phyloP scores from a whole-genome alignment of 2,329 filamentous ascomycete species.

The Pezicula radicicola region DNA sequence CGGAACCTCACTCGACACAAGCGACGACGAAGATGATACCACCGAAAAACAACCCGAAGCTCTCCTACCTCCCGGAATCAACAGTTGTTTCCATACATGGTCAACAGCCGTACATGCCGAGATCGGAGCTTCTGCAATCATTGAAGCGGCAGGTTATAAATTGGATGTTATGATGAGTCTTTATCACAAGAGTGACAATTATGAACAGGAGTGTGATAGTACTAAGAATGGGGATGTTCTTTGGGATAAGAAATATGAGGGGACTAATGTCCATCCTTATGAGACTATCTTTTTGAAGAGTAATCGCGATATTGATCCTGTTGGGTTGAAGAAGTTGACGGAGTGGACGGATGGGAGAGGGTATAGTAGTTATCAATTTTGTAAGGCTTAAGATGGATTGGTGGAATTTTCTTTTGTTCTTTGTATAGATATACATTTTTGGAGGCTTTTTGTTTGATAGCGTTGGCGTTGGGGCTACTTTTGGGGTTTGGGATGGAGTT shows the following conservation, averaged over 20 bases:
- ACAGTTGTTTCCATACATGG: slow-evolving; percentile 19
- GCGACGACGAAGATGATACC: not conserved
- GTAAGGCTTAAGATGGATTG: slow-evolving; percentile 5
- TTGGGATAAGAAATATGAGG: slow-evolving; percentile 20
- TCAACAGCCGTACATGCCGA: slow-evolving; percentile 19
- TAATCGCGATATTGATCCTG: slow-evolving; percentile 18
- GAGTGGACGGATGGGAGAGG: slow-evolving; percentile 16
- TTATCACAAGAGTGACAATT: slow-evolving; percentile 15
- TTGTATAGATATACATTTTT: not conserved
- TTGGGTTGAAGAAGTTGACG: slow-evolving; percentile 14
- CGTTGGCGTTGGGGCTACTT: not conserved
- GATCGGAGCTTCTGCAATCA: slow-evolving; percentile 15
- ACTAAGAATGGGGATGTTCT: slow-evolving; percentile 17
- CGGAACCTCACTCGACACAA: not conserved
- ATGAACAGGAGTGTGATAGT: slow-evolving; percentile 7
- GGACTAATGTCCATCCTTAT: slow-evolving; percentile 22
- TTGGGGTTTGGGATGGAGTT: not conserved
- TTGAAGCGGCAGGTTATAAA: slow-evolving; percentile 20
- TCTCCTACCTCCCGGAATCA: slow-evolving; percentile 18
- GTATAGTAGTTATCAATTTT: slow-evolving; percentile 25
- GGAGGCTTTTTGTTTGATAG: not conserved
- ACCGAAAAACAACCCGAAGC: not conserved
- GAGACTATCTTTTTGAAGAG: slow-evolving; percentile 26
- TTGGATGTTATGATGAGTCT: slow-evolving; percentile 23
- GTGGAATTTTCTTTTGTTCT: not conserved